Percentiles rank a stretch among this genome's conserved stretches.
Evolutionary conservation across 2,329 filamentous ascomycete genomes (phyloP).

Genomic region (Neofusicoccum cordaticola): DNA sequence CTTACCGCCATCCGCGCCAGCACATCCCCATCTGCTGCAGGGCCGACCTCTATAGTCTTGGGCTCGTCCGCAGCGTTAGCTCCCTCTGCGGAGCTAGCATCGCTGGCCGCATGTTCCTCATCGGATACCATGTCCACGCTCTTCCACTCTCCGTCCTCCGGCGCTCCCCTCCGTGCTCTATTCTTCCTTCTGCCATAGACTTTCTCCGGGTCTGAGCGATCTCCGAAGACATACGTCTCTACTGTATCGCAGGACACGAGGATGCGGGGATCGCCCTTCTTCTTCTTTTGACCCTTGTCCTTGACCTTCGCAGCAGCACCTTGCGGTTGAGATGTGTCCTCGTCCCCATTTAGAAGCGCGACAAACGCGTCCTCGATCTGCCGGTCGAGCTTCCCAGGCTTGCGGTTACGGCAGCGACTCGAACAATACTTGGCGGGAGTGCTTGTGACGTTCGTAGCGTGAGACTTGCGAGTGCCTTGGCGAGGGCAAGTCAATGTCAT

Average conservation of each 20-base stretch:
- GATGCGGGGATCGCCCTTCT: conserved; percentile 52
- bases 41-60: neutral
- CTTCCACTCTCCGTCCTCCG: conserved; percentile 40
- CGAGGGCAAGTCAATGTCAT: neutral
- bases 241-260: conserved; percentile 51
- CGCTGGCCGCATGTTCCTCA: conserved; percentile 10
- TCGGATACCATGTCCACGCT: conserved; percentile 46
- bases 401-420: conserved; percentile 51
- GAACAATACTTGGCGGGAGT: conserved; percentile 56
- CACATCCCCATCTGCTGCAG: neutral
- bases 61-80: neutral
- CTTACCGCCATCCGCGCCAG: conserved; percentile 23
- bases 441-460: conserved; percentile 28
- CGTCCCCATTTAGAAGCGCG: conserved; percentile 36
- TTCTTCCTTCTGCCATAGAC: conserved; percentile 47
- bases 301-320: conserved; percentile 6
- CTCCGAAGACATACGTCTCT: conserved; percentile 51
- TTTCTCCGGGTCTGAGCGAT: conserved; percentile 45
- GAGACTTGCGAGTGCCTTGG: conserved; percentile 29
- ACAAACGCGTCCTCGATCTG: conserved; percentile 54
- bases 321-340: neutral
- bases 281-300: conserved; percentile 24
- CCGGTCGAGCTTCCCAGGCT: conserved; percentile 50
- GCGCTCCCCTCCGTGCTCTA: conserved; percentile 40
- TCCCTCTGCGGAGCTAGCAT: conserved; percentile 4